Base-by-base conservation (phyloP, 2,329 filamentous ascomycete genomes). In the Juglanconis sp. region DNA sequence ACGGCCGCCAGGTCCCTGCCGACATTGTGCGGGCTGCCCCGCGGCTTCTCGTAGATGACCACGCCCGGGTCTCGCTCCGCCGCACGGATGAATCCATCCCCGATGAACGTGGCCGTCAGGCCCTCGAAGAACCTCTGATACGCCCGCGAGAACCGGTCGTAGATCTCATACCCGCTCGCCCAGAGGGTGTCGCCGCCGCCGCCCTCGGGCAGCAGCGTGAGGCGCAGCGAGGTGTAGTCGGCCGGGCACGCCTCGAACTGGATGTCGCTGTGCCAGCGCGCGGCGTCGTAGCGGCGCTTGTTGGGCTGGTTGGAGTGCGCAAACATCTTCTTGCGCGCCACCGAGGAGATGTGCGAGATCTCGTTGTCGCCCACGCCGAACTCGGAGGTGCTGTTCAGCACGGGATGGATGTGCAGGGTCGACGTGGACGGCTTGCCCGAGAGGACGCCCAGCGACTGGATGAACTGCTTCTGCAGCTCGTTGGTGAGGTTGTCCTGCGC, bases 81-180 rank as follows among this genome's bases (percentile, higher is more conserved):
- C 3, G 72, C 71, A 1, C 72, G 63, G 32, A 72, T 66, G 68
- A 79, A 79, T 0, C 71, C 74, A 0, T 72, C 66, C 5, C 73
- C 73, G 7, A 67, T 70, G 54, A 77, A 82, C 0, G 77, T 81
- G 0, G 77, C 81, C 0, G 80, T 84, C 5, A 85, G 66, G 0
- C 72, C 69, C 59, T 85, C 81, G 35, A 85, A 73, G 66, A 85
- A 82, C 50, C 75, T 74, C 63, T 79, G 79, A 62, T 81, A 82
- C 0, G 80, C 71, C 9, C 73, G 68, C 2, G 78, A 81, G 49
- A 86, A 73, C 4, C 82, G 76, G 66, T 87, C 84, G 58, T 84
- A 86, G 15, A 85, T 67, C 56, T 87, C 84, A 64, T 87, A 87
- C 1, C 83, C 84, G 1, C 81, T 85, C 0, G 84, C 84, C 83